Evolutionary conservation across 345 rosid species (phyloP), one percentile per base, ranked within the genome.

Genomic region (Psidium friedrichsthalianum): DNA sequence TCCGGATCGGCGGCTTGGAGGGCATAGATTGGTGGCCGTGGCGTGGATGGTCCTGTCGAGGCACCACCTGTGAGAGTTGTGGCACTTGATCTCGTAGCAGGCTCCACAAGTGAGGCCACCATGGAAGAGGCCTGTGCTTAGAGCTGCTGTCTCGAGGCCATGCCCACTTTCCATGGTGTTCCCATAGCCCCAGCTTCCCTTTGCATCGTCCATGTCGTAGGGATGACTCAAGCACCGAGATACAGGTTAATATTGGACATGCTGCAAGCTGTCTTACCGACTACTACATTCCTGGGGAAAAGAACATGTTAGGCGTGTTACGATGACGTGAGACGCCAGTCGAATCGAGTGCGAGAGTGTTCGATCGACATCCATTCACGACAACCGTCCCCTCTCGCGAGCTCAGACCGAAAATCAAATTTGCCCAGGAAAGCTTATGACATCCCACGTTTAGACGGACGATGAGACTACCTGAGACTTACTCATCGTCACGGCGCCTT

Each of bases 51-150:
- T 84, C 14, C 85, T 88, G 7, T 89, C 86, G 13, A 87, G 74
- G 85, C 91, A 90, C 90, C 90, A 87, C 78, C 84, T 61, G 57
- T 74, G n/a, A 83, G 88, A 84, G 32, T 87, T 69, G 29, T 86
- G 86, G 53, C 93, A 89, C 61, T 74, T 14, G 42, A 90, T 54
- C 59, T 89, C 61, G 55, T 85, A 90, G 58, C 91, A 90, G 52
- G 90, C 90, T 25, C 92, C 91, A 55, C 92, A 90, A 86, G 89
- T 87, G 86, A 36, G 87, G 55, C 92, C 92, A 1, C 90, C 86
- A 47, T 82, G 89, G 87, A 87, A 91, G 82, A 90, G 61, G 5
- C 86, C 82, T 59, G 80, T 85, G 82, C 92, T 90, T 82, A 87
- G 83, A 12, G 90, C 91, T 7, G 88, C 88, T 2, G 92, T 89